Conservation (phyloP, 192 early-diverging fungal species). For the Diversispora epigaea region DNA sequence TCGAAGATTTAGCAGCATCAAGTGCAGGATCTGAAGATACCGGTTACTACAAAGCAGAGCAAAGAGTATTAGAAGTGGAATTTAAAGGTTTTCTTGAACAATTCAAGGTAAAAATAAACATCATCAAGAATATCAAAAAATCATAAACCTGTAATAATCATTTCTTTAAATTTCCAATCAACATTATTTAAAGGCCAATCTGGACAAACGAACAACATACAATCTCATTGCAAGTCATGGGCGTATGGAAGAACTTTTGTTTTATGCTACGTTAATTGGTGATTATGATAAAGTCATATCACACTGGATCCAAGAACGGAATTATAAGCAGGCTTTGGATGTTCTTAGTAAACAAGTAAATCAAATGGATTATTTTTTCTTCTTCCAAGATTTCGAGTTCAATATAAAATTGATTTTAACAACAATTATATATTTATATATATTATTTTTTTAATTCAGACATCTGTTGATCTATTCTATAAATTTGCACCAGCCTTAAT, state of each 20-base stretch:
- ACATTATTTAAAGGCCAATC: slow-evolving; percentile 44
- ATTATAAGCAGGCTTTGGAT: slow-evolving; percentile 75
- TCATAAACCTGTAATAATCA: too few relatives aligned
- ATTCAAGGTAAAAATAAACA: slow-evolving; percentile 54
- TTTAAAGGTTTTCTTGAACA: slow-evolving; percentile 71
- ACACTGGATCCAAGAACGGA: slow-evolving; percentile 77
- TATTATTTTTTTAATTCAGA: slow-evolving; percentile 39
- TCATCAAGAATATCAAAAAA: too few relatives aligned
- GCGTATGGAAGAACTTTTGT: slow-evolving; percentile 74
- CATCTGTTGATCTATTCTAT: slow-evolving; percentile 80
- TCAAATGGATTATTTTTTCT: too few relatives aligned
- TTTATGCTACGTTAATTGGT: slow-evolving; percentile 77
- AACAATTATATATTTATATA: too few relatives aligned
- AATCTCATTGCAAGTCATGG: slow-evolving; percentile 86
- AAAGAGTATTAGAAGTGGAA: slow-evolving; percentile 60
- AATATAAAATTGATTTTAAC: too few relatives aligned
- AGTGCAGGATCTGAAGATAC: slow-evolving; percentile 42
- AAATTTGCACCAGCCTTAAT: slow-evolving; percentile 84
- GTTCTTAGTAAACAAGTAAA: slow-evolving; percentile 74
- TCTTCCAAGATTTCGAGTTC: too few relatives aligned
- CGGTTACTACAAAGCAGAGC: slow-evolving; percentile 59
- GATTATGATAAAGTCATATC: slow-evolving; percentile 87
- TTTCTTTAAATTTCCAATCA: background rate
- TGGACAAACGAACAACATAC: slow-evolving; percentile 73
- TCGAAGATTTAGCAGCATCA: slow-evolving; percentile 54